These are phyloP conservation scores for Ophiobolus disseminans DNA, from an alignment of 2,329 filamentous ascomycete genomes.

Conservation along the genomic window DNA sequence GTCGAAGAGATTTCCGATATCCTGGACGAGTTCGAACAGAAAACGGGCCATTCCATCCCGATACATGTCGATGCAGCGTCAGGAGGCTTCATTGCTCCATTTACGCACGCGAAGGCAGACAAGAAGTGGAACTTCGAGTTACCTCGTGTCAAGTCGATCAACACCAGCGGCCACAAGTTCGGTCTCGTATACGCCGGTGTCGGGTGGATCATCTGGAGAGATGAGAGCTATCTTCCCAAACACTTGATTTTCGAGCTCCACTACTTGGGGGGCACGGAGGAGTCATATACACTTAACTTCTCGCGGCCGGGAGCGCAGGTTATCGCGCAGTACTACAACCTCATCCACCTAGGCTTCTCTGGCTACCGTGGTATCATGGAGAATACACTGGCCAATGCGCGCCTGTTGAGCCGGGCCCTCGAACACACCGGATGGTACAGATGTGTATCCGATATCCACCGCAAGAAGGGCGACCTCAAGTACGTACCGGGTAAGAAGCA, in stretches of 20 bases:
- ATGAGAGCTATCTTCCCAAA: constrained; percentile 69
- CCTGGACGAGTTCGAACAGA: constrained; percentile 67
- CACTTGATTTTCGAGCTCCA: constrained; percentile 74
- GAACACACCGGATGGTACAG: constrained; percentile 71
- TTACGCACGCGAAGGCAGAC: constrained; percentile 63
- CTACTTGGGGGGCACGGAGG: constrained; percentile 75
- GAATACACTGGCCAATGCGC: constrained; percentile 69
- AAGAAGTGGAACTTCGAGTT: constrained; percentile 70
- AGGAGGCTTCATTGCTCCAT: constrained; percentile 68
- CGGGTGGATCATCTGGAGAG: constrained; percentile 66
- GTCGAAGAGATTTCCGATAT: constrained; percentile 72
- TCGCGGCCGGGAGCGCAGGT: constrained; percentile 73
- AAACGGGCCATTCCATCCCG: constrained; percentile 69
- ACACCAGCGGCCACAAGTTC: constrained; percentile 68
- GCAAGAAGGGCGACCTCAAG: constrained; percentile 58
- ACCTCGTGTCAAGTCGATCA: constrained; percentile 70
- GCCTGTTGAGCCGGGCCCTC: constrained; percentile 67
- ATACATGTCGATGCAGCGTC: constrained; percentile 70
- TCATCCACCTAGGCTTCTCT: constrained; percentile 72
- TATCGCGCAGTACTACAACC: constrained; percentile 76
- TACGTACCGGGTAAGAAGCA: constrained; percentile 53
- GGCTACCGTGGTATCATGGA: constrained; percentile 70
- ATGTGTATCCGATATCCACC: constrained; percentile 68
- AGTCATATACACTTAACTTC: constrained; percentile 76
- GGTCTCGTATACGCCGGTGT: constrained; percentile 71